Conservation (phyloP, 768 basidiomycete genomes). For the Phallus indusiatus region DNA sequence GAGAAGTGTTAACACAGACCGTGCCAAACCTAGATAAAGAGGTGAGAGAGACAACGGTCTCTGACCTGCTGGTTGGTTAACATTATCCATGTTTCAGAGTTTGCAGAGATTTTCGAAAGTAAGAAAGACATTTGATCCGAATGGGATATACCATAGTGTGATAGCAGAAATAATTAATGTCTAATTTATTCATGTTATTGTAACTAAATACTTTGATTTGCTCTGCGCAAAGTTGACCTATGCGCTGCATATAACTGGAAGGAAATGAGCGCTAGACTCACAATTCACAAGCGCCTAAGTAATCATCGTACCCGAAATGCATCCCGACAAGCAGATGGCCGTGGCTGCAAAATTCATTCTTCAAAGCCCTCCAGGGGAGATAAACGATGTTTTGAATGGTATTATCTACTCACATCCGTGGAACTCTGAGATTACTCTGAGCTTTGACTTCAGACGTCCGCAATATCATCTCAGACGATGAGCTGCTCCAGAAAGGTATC, state of each 20-base stretch:
- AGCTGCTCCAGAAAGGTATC: constrained; percentile 67
- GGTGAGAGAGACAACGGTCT: neutral
- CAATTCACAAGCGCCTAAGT: neutral
- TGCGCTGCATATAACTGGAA: no score
- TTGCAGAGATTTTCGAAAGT: constrained; percentile 7
- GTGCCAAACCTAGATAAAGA: constrained; percentile 5
- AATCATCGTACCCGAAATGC: constrained; percentile 33
- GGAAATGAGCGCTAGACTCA: neutral
- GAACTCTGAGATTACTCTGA: neutral
- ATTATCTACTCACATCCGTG: neutral
- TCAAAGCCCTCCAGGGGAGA: constrained; percentile 91
- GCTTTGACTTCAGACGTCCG: constrained; percentile 59
- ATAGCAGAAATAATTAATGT: constrained; percentile 11
- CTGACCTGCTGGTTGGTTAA: neutral
- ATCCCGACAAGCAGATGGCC: constrained; percentile 52
- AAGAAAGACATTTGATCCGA: constrained; percentile 9
- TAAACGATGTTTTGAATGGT: constrained; percentile 95
- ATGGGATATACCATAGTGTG: constrained; percentile 9
- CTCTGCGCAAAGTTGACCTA: no score
- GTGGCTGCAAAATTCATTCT: constrained; percentile 71
- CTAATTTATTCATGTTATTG: neutral
- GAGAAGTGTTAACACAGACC: constrained; percentile 6
- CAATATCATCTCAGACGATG: constrained; percentile 81
- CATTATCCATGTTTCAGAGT: neutral
- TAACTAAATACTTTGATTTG: no score